Evolutionary conservation across 768 basidiomycete species (phyloP).

Genomic region (Brasilioporus rufonigricans): DNA sequence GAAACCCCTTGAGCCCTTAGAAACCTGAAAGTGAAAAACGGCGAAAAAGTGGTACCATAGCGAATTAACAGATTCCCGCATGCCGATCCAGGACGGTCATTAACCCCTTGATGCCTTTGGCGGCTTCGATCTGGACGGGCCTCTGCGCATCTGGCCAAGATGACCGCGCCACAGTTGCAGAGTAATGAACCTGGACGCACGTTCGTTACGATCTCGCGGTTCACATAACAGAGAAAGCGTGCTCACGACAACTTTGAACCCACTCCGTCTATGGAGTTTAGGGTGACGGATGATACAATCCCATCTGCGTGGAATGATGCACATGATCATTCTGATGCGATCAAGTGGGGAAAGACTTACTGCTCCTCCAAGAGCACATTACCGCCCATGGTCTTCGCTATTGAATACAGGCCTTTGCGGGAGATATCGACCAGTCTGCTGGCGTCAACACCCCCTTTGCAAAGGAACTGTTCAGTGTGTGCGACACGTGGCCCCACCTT

Average conservation of each 20-base stretch:
- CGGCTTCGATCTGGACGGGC: constrained; percentile 36
- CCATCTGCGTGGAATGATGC: constrained; percentile 29
- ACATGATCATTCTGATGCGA: constrained; percentile 15
- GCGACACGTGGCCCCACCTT: constrained; percentile 33
- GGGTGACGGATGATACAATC: constrained; percentile 35
- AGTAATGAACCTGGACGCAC: constrained; percentile 32
- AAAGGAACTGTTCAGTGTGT: constrained; percentile 36
- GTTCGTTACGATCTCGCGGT: constrained; percentile 11
- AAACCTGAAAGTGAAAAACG: constrained; percentile 10
- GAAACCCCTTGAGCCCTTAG: constrained; percentile 15
- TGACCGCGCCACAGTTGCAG: constrained; percentile 37
- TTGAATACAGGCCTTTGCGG: constrained; percentile 31
- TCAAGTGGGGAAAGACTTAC: constrained; percentile 25
- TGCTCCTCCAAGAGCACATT: constrained; percentile 38
- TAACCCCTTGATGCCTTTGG: constrained; percentile 33
- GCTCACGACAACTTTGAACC: constrained; percentile 36
- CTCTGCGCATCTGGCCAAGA: constrained; percentile 34
- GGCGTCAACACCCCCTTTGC: constrained; percentile 37
- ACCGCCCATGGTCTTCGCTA: constrained; percentile 35
- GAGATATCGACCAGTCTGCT: constrained; percentile 33
- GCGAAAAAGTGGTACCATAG: background rate
- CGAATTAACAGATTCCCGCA: constrained; percentile 22
- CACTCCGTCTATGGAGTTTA: constrained; percentile 26
- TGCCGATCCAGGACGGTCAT: constrained; percentile 39
- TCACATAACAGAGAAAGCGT: constrained; percentile 4